Percentiles rank a stretch among this genome's conserved stretches.
Evolutionary conservation across 1,284 basidiomycete genomes (phyloP).

Genomic region (Puccinia hordei): DNA sequence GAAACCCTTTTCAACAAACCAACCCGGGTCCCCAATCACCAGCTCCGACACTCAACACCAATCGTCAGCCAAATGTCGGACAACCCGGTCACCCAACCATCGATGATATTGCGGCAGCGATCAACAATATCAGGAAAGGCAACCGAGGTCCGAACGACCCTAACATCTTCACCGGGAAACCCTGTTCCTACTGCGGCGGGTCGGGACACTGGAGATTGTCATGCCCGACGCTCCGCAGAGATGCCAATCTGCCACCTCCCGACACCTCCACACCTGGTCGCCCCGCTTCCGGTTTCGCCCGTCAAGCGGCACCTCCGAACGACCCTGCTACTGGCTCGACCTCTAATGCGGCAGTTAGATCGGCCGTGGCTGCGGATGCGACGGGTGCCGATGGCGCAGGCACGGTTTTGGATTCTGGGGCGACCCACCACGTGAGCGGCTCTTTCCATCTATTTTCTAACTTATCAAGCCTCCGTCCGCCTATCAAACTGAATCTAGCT

Average conservation of each 20-base stretch:
- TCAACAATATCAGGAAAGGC: constrained; percentile 4
- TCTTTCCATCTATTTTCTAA: not conserved
- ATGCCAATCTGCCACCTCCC: not conserved
- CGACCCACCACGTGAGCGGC: constrained; percentile 11
- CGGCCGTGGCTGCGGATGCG: too few species aligned
- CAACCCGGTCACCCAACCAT: not conserved
- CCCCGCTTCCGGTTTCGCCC: constrained; percentile 28
- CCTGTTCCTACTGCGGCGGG: not conserved
- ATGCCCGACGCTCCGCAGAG: not conserved
- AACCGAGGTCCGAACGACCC: not conserved
- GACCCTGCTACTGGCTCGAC: not conserved
- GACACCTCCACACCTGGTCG: not conserved
- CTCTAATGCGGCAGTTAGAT: not conserved
- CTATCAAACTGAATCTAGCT: constrained; percentile 7
- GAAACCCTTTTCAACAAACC: not conserved
- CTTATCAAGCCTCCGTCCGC: not conserved
- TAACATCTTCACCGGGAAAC: not conserved
- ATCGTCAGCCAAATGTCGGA: not conserved
- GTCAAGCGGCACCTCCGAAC: constrained; percentile 3
- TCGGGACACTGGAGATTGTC: not conserved
- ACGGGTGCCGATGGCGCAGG: not conserved
- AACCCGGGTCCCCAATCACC: too few species aligned
- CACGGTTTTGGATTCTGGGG: constrained; percentile 23
- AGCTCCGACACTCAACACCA: not conserved
- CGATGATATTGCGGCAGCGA: not conserved